These are phyloP conservation scores for Caryopteris hybrid DNA, from an alignment of 305 asterid genomes.

Conservation along the genomic window DNA sequence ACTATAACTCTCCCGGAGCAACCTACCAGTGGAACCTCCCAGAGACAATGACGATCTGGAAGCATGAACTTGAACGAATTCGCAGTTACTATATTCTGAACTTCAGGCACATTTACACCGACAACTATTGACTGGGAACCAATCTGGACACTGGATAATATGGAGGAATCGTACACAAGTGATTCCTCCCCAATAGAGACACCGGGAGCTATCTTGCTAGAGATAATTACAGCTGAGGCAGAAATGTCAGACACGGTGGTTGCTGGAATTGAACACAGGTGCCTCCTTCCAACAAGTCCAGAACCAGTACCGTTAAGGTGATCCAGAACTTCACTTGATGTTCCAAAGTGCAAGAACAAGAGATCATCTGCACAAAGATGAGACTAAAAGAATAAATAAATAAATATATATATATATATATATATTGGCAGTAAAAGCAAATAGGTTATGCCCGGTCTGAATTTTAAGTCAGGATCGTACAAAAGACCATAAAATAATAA, in stretches of 20 bases:
- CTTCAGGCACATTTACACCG: conserved; percentile 59
- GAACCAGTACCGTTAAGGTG: conserved; percentile 82
- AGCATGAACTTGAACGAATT: conserved; percentile 67
- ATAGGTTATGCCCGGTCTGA: background rate
- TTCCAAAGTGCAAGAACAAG: conserved; percentile 90
- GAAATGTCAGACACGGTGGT: conserved; percentile 86
- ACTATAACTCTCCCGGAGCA: conserved; percentile 61
- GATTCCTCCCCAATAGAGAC: conserved; percentile 92
- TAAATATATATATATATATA: too few relatives aligned
- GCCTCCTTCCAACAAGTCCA: conserved; percentile 89
- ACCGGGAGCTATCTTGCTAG: conserved; percentile 79
- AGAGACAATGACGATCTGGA: conserved; percentile 96
- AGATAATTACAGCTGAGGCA: conserved; percentile 81
- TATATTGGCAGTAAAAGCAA: conserved; percentile 11
- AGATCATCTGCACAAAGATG: conserved; percentile 59
- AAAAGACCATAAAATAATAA: background rate
- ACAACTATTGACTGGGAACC: conserved; percentile 94
- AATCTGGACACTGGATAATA: conserved; percentile 67
- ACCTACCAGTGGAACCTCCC: conserved; percentile 96
- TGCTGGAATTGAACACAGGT: conserved; percentile 88
- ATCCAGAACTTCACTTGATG: conserved; percentile 95
- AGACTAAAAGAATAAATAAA: conserved; percentile 7
- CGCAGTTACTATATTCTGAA: conserved; percentile 19
- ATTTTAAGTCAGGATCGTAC: background rate
- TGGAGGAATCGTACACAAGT: conserved; percentile 79